Evolutionary conservation across 1,284 basidiomycete genomes (phyloP), one percentile per base, ranked within the genome.

Genomic region (Peniophora sp.): DNA sequence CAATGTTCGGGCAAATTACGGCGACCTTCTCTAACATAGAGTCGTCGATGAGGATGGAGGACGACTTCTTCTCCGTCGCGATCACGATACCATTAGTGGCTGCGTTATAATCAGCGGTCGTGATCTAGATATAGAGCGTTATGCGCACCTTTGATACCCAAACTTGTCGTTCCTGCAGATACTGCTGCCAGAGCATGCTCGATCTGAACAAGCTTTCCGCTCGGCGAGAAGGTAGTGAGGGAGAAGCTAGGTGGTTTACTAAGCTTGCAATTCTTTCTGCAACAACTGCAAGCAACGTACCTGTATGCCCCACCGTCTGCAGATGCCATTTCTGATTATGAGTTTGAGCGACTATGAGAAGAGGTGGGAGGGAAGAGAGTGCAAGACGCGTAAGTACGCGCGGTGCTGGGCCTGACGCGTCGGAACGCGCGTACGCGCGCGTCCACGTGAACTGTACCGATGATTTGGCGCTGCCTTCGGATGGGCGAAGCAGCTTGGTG

Each of bases 121-220:
- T 51, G 23, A 48, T 20, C 23, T 47, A 3, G 35, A 55, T 6
- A 49, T 54, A 54, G 24, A 57, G 24, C 10, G 8, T 22, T 23
- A 34, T 24, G 25, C 57, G 55, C 59, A 95, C 95, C 97, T 79
- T 99, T 99, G 72, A 99, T 98, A 53, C 97, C 97, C 47, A 99
- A 80, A 67, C 90, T 95, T 32, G 97, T 99, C 45, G 95, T 96
- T 48, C 97, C 97, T 59, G 89, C 87, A n/a, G 90, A 83, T 50
- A 99, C 97, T 20, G 95, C 95, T 52, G 97, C 97, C 54, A 99
- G 78, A 39, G 97, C 97, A 74, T 99, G 97, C 74, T 99, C 97
- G 66, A 99, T 99, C 77, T 99, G 97, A 51, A 97, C 93, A 52
- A 98, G 83, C 78, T 97, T 97, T 57, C 96, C 96, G 61, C 93